Percentiles rank a stretch among this genome's conserved stretches.
phyloP scores from a whole-genome alignment of 495 filamentous ascomycete genomes.

The Trypethelium eluteriae region DNA sequence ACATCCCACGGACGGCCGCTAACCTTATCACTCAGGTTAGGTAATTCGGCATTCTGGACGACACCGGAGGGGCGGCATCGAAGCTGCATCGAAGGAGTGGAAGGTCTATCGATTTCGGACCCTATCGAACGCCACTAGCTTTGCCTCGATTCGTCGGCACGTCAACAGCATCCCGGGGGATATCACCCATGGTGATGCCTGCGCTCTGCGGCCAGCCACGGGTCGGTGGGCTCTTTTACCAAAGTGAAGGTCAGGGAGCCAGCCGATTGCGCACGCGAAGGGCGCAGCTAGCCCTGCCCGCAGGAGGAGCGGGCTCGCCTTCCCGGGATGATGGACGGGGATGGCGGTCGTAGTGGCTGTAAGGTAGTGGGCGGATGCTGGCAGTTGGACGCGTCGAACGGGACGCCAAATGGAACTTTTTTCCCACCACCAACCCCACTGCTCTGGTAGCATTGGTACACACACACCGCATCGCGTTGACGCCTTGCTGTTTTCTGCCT shows the following conservation, averaged over 20 bases:
- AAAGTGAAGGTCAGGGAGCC: background rate
- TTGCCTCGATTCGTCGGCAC: background rate
- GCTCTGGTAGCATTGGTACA: slow-evolving; percentile 4
- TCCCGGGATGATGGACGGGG: no score
- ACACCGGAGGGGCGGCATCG: background rate
- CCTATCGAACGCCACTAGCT: background rate
- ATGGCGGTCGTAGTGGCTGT: no score
- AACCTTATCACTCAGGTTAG: background rate
- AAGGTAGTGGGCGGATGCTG: background rate
- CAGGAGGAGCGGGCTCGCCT: no score
- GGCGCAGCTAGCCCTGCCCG: no score
- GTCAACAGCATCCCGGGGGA: no score
- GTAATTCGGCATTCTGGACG: background rate
- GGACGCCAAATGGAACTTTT: background rate
- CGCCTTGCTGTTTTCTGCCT: slow-evolving; percentile 10
- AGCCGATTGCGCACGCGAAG: background rate
- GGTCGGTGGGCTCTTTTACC: no score
- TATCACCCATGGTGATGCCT: no score
- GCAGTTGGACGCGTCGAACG: slow-evolving; percentile 6
- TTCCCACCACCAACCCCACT: slow-evolving; percentile 1
- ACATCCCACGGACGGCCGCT: background rate
- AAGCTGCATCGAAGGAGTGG: slow-evolving; percentile 8
- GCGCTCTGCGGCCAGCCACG: no score
- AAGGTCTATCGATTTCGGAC: background rate
- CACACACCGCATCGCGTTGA: slow-evolving; percentile 4